Evolutionary conservation across 768 basidiomycete species (phyloP), one percentile per base, ranked within the genome.

Genomic region (Amanita fuliginea): DNA sequence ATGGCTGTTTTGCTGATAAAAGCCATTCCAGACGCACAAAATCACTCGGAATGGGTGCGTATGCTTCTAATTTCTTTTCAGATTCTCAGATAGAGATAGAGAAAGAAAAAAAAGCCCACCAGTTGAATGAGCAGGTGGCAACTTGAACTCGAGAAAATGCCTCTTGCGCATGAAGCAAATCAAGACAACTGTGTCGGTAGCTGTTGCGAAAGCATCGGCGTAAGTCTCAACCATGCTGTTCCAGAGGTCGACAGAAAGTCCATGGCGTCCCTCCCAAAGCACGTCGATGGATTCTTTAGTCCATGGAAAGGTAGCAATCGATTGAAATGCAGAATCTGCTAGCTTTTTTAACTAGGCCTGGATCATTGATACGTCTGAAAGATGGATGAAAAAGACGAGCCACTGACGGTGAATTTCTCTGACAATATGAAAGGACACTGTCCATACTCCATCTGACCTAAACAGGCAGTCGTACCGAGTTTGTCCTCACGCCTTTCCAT

Each of bases 21-120:
- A 75, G 73, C 86, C 85, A 88, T 36, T 77, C 77, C 53, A 80
- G 71, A 40, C 61, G 60, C 19, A 67, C 64, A 39, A 56, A 61
- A 57, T 74, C 71, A 5, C 64, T 63, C 39, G 55, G 57, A 35
- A 60, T 46, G 19, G 51, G 22, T 36, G 47, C 53, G 9, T 50
- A n/a, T 22, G 54, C 55, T 19, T 39, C 32, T 35, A 54, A 43
- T 35, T 30, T 41, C 49, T 57, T 54, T 45, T 18, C 19, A 22
- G 19, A 10, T 8, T 6, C 53, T 39, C n/a, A 50, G 48, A 33
- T 22, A 16, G n/a, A 13, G 41, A n/a, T n/a, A n/a, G n/a, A n/a
- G n/a, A n/a, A n/a, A n/a, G n/a, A n/a, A 13, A 19, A 24, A 6
- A 42, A 10, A 4, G 24, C 13, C 11, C 13, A 30, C 6, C 40